Conservation (phyloP, 2,329 filamentous ascomycete genomes). For the Cordyceps cateniannulata region DNA sequence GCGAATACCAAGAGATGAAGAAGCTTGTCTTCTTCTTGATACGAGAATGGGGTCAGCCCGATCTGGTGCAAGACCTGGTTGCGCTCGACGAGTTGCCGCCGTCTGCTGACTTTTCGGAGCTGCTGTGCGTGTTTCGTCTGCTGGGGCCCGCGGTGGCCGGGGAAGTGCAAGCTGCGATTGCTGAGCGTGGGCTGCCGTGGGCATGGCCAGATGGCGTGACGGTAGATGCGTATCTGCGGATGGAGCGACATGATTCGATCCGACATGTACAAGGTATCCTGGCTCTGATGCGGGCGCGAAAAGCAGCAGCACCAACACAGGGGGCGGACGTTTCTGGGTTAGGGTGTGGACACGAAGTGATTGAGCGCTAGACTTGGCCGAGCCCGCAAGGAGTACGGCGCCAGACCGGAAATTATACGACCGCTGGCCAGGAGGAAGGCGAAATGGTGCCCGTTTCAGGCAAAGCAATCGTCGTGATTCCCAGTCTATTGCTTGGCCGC, state of each 20-base stretch:
- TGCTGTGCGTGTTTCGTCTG: slow-evolving; percentile 41
- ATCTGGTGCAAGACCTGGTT: slow-evolving; percentile 29
- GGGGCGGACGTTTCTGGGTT: background rate
- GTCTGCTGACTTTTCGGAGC: slow-evolving; percentile 29
- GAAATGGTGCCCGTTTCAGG: slow-evolving; percentile 7
- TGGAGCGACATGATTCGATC: slow-evolving; percentile 21
- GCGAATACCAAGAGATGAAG: slow-evolving; percentile 52
- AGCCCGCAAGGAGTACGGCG: background rate
- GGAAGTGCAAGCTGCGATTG: slow-evolving; percentile 23
- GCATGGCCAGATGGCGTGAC: slow-evolving; percentile 34
- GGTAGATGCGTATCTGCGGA: slow-evolving; percentile 27
- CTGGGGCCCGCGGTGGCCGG: slow-evolving; percentile 26
- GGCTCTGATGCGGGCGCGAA: slow-evolving; percentile 15
- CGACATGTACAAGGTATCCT: slow-evolving; percentile 21
- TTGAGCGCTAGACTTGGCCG: background rate
- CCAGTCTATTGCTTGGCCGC: background rate
- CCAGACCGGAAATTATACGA: background rate
- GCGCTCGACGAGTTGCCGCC: slow-evolving; percentile 28
- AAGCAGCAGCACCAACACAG: background rate
- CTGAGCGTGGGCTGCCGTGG: slow-evolving; percentile 21
- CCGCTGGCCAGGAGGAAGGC: background rate
- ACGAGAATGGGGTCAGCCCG: slow-evolving; percentile 33
- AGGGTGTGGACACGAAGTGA: background rate
- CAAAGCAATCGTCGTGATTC: slow-evolving; percentile 5
- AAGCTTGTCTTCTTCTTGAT: slow-evolving; percentile 54